Evolutionary conservation across 2,329 filamentous ascomycete species (phyloP), one percentile per base, ranked within the genome.

Genomic region (Colletotrichum acutatum): DNA sequence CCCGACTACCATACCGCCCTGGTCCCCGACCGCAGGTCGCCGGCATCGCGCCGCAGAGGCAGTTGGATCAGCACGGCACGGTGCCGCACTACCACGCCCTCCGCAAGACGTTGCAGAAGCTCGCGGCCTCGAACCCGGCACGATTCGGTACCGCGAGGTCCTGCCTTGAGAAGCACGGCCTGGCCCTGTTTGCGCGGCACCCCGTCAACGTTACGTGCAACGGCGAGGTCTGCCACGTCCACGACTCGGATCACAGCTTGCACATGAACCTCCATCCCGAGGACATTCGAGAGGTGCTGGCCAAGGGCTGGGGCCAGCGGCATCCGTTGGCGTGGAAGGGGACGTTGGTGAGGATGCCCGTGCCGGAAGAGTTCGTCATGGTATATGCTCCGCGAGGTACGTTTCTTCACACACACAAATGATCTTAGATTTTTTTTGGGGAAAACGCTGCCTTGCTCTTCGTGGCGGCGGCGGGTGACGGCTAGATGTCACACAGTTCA

Each of bases 161-260:
- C 1, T 95, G 93, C 78, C 91, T 97, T 76, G 94, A 97, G 82
- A 96, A 95, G 84, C 92, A 96, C 79, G 93, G 93, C 54, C 88
- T 94, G 6, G 94, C 92, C 0, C 86, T 97, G 0, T 97, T 96
- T 81, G 89, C 92, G 1, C 85, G 84, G 3, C 85, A 88, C 63
- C 91, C 92, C 0, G 85, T 92, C 74, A 92, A 92, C 78, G 88
- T 90, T 34, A 94, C 91, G 12, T 94, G 92, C 77, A 90, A 92
- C 76, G 94, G 94, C n/a, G 95, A 97, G 82, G 89, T 97, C 56
- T 93, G 90, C 77, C 95, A 97, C 80, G 90, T 94, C 12, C 95
- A 97, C 82, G 89, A 91, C 61, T 91, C 88, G 28, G 94, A 97
- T 76, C 90, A 92, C 74, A 93, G 91, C 4, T 86, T 97, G 87